These are phyloP conservation scores for Cavenderia fasciculata DNA, from an alignment of 78 protist genomes.

Conservation along the genomic window DNA sequence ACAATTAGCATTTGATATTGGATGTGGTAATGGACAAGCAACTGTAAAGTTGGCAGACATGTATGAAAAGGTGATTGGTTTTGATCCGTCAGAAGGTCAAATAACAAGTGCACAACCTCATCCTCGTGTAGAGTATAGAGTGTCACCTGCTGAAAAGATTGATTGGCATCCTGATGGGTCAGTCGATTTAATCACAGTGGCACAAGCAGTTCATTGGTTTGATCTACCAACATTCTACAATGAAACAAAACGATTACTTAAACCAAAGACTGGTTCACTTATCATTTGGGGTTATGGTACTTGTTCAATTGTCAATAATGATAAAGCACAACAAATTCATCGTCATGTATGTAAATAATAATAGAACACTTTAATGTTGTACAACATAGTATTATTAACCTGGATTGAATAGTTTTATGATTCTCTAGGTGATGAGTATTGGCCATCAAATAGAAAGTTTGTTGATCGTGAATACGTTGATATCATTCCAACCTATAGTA, in stretches of 20 bases:
- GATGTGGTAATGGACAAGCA: conserved; percentile 67
- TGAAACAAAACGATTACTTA: background rate
- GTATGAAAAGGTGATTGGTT: conserved; percentile 40
- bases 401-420: background rate
- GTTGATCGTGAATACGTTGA: conserved; percentile 32
- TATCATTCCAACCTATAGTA: conserved; percentile 52
- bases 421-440: conserved; percentile 10
- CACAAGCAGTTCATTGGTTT: conserved; percentile 61
- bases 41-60: conserved; percentile 5
- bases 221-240: conserved; percentile 31
- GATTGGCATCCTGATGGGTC: background rate
- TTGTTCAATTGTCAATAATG: background rate
- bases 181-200: conserved; percentile 42
- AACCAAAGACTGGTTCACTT: conserved; percentile 2
- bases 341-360: background rate
- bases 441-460: conserved; percentile 39
- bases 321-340: conserved; percentile 24
- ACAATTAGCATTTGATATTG: conserved; percentile 33
- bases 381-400: background rate
- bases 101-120: background rate
- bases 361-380: background rate
- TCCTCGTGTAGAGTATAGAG: conserved; percentile 11
- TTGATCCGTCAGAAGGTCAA: conserved; percentile 39
- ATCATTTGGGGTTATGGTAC: conserved; percentile 21
- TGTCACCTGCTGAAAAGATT: conserved; percentile 28